Evolutionary conservation across 257 asterid genomes (phyloP).

Genomic region (Plantago elongata): DNA sequence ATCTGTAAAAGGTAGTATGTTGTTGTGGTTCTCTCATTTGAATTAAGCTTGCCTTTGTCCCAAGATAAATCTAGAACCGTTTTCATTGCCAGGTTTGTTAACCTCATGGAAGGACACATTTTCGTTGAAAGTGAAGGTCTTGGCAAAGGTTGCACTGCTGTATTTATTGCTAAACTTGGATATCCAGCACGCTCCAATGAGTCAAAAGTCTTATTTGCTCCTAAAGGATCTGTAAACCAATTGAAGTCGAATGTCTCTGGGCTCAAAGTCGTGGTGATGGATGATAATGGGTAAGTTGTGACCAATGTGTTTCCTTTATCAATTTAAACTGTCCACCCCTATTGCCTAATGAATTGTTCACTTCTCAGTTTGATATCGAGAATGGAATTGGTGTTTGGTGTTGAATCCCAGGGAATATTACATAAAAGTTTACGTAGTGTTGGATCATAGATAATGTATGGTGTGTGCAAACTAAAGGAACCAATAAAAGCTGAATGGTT

Average conservation of each 20-base stretch:
- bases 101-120: constrained; percentile 94
- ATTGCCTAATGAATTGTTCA: too few species aligned
- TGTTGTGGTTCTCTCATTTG: not conserved
- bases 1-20: constrained; percentile 71
- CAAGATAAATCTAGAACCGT: constrained; percentile 4
- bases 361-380: too few species aligned
- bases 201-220: constrained; percentile 39
- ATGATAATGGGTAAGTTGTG: constrained; percentile 67
- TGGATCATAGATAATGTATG: too few species aligned
- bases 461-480: too few species aligned
- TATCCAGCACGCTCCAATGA: constrained; percentile 57
- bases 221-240: constrained; percentile 51
- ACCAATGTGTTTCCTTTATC: too few species aligned
- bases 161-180: constrained; percentile 77
- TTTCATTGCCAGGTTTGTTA: constrained; percentile 59
- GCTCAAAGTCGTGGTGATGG: constrained; percentile 80
- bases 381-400: too few species aligned
- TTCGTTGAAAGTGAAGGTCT: constrained; percentile 94
- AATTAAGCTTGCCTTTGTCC: not conserved
- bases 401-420: too few species aligned
- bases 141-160: constrained; percentile 82
- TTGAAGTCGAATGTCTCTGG: constrained; percentile 52
- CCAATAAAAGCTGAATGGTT: too few species aligned
- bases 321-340: too few species aligned
- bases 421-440: too few species aligned